Base-by-base conservation (phyloP, 2,329 filamentous ascomycete genomes). In the Fusarium chuoi region DNA sequence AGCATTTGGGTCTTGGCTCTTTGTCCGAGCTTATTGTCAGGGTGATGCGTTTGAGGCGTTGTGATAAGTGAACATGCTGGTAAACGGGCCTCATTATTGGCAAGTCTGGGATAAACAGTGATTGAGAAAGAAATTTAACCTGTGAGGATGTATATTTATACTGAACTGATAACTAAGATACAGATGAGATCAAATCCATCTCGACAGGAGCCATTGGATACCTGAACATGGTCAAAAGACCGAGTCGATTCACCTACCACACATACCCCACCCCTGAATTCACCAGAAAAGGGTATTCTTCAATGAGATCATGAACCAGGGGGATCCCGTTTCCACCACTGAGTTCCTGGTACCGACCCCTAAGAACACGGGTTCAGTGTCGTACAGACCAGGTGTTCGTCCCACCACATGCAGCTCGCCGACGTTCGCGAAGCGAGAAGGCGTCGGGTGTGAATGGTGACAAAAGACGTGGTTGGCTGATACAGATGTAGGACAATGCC, bases 391-490 rank as follows among this genome's bases (percentile, higher is more conserved):
- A 60, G 59, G 52, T 64, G 65, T 64, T 62, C 57, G 70, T 77
- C 22, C 54, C 65, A 77, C 75, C 30, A 62, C 33, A 54, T 72
- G 67, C 74, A 74, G 55, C 54, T 55, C 74, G 51, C 61, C 65
- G 59, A 58, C 48, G 57, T 67, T 66, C 38, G 69, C 65, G 71
- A 77, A 77, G 76, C 76, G 76, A 78, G 69, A 56, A 49, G 56
- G 62, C 63, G 63, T 66, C 68, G 52, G 57, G 52, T 54, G 38
- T 45, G 35, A 46, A 73, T 36, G 33, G 52, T 46, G 60, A 28
- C 46, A 36, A 58, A 15, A 46, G 56, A 62, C n/a, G 36, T 66
- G 65, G 59, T 65, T 73, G 70, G 65, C 9, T 49, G 36, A 35
- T 36, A n/a, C 14, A 26, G 18, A 70, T 22, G 70, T 73, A 45